Conservation (phyloP, 2,329 filamentous ascomycete species). For the Chaetomium olivaceum region DNA sequence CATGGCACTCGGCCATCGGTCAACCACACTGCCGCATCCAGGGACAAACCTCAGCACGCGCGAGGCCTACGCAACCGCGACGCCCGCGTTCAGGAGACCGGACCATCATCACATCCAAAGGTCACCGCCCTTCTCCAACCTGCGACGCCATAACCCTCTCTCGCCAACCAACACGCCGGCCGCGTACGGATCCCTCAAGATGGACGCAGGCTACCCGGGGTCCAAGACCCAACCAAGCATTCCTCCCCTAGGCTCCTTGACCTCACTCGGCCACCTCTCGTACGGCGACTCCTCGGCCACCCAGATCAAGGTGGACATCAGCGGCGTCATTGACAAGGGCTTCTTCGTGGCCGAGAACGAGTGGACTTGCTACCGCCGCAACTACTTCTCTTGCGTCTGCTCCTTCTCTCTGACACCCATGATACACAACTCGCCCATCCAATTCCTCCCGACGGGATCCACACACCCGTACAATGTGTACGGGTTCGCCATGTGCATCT, state of each 20-base stretch:
- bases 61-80: slow-evolving; percentile 55
- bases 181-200: slow-evolving; percentile 50
- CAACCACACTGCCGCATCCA: slow-evolving; percentile 54
- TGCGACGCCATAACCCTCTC: slow-evolving; percentile 52
- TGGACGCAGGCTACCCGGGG: slow-evolving; percentile 49
- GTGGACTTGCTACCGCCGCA: slow-evolving; percentile 90
- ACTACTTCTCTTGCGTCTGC: slow-evolving; percentile 86
- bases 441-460: slow-evolving; percentile 53
- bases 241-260: slow-evolving; percentile 54
- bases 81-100: slow-evolving; percentile 52
- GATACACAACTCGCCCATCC: slow-evolving; percentile 47
- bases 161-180: slow-evolving; percentile 54
- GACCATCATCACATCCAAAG: slow-evolving; percentile 48
- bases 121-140: slow-evolving; percentile 52
- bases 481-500: slow-evolving; percentile 80
- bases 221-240: slow-evolving; percentile 47
- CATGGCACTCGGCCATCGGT: slow-evolving; percentile 60
- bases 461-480: slow-evolving; percentile 64
- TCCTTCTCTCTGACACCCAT: slow-evolving; percentile 68
- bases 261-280: slow-evolving; percentile 60
- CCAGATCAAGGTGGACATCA: slow-evolving; percentile 69
- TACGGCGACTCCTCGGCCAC: slow-evolving; percentile 55
- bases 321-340: slow-evolving; percentile 82
- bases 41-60: slow-evolving; percentile 51
- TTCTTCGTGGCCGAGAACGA: slow-evolving; percentile 80